phyloP scores from a whole-genome alignment of 371 early-diverging fungal species.

The Mortierella sp. region DNA sequence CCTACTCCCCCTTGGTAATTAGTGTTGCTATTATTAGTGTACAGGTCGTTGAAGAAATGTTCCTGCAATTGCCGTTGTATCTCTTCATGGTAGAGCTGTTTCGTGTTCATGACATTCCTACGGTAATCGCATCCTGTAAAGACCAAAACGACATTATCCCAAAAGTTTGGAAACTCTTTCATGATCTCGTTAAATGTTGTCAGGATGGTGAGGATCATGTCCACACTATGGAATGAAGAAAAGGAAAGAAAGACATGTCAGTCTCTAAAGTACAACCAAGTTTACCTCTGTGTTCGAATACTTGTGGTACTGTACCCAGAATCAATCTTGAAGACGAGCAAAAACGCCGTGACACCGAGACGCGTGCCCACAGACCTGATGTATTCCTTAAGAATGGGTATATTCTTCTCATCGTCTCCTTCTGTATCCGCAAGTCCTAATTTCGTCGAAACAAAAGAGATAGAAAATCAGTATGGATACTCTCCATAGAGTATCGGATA shows the following conservation, averaged over 20 bases:
- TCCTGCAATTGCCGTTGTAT: constrained; percentile 35
- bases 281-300: not conserved
- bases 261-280: too few relatives aligned
- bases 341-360: constrained; percentile 62
- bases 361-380: constrained; percentile 58
- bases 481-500: too few relatives aligned
- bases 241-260: not conserved
- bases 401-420: constrained; percentile 59
- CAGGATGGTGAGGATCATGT: constrained; percentile 57
- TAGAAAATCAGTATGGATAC: too few relatives aligned
- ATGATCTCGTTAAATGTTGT: constrained; percentile 60
- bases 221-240: constrained; percentile 27
- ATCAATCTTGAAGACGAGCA: constrained; percentile 62
- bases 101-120: constrained; percentile 45
- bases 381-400: constrained; percentile 58
- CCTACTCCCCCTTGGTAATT: too few relatives aligned
- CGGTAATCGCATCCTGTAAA: constrained; percentile 65
- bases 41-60: constrained; percentile 31
- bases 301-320: constrained; percentile 38
- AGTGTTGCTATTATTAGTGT: constrained; percentile 5
- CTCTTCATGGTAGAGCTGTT: constrained; percentile 44
- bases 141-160: constrained; percentile 64
- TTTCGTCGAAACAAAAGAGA: not conserved
- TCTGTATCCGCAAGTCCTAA: constrained; percentile 63
- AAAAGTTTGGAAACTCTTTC: constrained; percentile 59